Evolutionary conservation across 345 rosid genomes (phyloP).

Genomic region (Murraya paniculata): DNA sequence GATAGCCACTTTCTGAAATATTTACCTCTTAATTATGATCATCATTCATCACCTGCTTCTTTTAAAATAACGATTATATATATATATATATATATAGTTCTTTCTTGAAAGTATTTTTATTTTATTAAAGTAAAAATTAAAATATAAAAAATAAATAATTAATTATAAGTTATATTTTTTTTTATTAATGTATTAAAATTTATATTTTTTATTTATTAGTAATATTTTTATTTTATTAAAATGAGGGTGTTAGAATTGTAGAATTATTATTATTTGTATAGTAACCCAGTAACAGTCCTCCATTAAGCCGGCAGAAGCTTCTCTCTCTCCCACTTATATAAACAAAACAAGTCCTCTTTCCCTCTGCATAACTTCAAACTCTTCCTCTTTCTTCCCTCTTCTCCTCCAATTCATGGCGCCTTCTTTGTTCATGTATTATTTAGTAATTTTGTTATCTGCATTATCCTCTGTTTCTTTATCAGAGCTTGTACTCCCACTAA

Average conservation of each 20-base stretch:
- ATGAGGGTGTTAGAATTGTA: too few species aligned
- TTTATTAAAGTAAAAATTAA: too few species aligned
- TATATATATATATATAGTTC: neutral
- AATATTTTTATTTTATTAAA: too few species aligned
- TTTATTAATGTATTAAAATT: too few species aligned
- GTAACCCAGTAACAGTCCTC: neutral
- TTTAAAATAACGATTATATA: neutral
- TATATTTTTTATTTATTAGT: too few species aligned
- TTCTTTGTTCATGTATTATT: slow-evolving; percentile 22
- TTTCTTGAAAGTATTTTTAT: too few species aligned
- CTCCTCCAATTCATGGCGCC: slow-evolving; percentile 30
- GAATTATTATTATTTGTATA: too few species aligned
- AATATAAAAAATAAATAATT: too few species aligned
- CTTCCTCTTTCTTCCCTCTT: neutral
- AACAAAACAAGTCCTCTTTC: neutral
- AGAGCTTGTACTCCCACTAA: slow-evolving; percentile 44
- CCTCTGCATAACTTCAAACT: neutral
- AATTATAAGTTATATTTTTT: too few species aligned
- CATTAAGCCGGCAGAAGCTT: neutral
- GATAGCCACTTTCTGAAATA: neutral
- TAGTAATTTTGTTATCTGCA: slow-evolving; percentile 25
- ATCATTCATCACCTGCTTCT: neutral
- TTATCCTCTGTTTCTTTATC: slow-evolving; percentile 28
- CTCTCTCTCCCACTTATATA: slow-evolving; percentile 15
- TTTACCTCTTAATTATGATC: neutral